phyloP scores from a whole-genome alignment of 768 basidiomycete species.

The Tephrocybe sp. region DNA sequence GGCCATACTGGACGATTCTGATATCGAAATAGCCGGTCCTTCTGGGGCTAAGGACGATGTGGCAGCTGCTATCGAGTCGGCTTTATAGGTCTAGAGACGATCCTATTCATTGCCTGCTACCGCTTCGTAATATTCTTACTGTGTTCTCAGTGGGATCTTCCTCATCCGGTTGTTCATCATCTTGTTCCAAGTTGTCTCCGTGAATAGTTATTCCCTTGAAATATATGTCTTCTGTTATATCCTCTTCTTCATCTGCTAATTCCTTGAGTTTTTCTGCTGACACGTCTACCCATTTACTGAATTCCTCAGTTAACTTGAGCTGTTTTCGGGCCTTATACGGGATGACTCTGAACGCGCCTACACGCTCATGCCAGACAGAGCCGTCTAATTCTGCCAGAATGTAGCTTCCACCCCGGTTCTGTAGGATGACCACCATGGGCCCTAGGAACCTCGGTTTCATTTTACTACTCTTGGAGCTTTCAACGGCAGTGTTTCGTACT shows the following conservation, averaged over 20 bases:
- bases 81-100: too few species aligned
- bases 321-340: slow-evolving; percentile 20
- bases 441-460: slow-evolving; percentile 34
- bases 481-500: slow-evolving; percentile 29
- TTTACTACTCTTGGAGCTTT: slow-evolving; percentile 28
- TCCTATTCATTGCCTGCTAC: too few species aligned
- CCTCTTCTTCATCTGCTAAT: neutral
- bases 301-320: neutral
- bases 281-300: neutral
- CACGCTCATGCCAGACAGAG: slow-evolving; percentile 20
- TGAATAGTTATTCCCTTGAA: too few species aligned
- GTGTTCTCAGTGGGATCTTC: too few species aligned
- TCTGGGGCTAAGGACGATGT: too few species aligned
- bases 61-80: too few species aligned
- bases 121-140: too few species aligned
- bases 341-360: slow-evolving; percentile 25
- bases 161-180: too few species aligned
- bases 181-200: too few species aligned
- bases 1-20: too few species aligned
- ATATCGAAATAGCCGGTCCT: too few species aligned
- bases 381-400: slow-evolving; percentile 30
- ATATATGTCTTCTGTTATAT: too few species aligned
- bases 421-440: slow-evolving; percentile 31
- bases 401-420: slow-evolving; percentile 28
- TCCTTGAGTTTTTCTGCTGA: neutral